Evolutionary conservation across 306 rosid genomes (phyloP), one percentile per base, ranked within the genome.

Genomic region (Gynostemma pentaphyllum): DNA sequence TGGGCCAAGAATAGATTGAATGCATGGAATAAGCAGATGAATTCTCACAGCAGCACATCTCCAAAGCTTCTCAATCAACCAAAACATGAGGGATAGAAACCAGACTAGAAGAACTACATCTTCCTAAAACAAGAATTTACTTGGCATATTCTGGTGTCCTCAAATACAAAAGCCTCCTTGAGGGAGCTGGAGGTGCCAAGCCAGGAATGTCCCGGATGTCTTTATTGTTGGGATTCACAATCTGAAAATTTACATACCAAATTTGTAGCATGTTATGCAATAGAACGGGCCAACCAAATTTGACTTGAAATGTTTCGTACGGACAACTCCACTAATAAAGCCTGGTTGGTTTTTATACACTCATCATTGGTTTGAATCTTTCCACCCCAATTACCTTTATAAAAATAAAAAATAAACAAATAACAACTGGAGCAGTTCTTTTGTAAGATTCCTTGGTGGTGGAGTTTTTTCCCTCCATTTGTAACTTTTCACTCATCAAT

Each of bases 181-280:
- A 45, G n/a, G 95, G 88, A 16, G 67, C 99, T 53, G 99, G 99
- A 36, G 99, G 99, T 10, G 97, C 99, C 86, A 94, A 69, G 57
- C 99, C 97, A 23, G 97, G 96, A 67, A 88, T 86, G 70, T 84
- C 97, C 74, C 81, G 81, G 48, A 86, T 82, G 75, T 82, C 72
- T 74, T 94, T 94, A 86, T 88, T 88, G 75, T 72, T 45, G 29
- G 97, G 99, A 69, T 86, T 54, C 80, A 94, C 90, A 79, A 94
- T 77, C 99, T 94, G 85, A 75, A 79, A 32, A 9, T 50, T 37
- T 24, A 54, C 7, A 39, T 6, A 40, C 10, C 49, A 63, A 62
- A 30, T 7, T n/a, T n/a, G 39, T 29, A n/a, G n/a, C n/a, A n/a
- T n/a, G n/a, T n/a, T n/a, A n/a, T n/a, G n/a, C n/a, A n/a, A n/a